Evolutionary conservation across 208 protist genomes (phyloP).

Genomic region (Phytomonas sp.): DNA sequence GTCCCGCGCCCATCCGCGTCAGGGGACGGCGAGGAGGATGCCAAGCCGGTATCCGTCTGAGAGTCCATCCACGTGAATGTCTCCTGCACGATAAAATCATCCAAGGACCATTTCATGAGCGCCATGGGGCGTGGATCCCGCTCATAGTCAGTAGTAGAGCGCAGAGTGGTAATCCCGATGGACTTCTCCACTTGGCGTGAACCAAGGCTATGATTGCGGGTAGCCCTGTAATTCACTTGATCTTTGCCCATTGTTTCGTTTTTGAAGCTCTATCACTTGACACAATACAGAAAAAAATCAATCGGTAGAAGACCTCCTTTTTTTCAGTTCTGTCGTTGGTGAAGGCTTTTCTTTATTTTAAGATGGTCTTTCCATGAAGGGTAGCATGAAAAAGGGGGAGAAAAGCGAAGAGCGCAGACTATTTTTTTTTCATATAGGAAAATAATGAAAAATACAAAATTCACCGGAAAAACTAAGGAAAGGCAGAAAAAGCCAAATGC

Average conservation of each 20-base stretch:
- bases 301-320: not conserved
- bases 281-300: not conserved
- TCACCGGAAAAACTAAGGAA: not conserved
- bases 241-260: slow-evolving; percentile 55
- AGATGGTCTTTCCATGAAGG: not conserved
- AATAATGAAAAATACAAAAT: not conserved
- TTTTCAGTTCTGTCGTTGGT: not conserved
- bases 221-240: slow-evolving; percentile 35
- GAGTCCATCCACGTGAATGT: slow-evolving; percentile 17
- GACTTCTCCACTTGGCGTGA: slow-evolving; percentile 34
- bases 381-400: not conserved
- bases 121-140: slow-evolving; percentile 30
- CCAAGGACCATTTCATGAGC: slow-evolving; percentile 82
- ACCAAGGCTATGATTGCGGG: slow-evolving; percentile 42
- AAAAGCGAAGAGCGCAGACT: slow-evolving; percentile 3
- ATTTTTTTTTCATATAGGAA: slow-evolving; percentile 4
- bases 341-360: not conserved
- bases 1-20: slow-evolving; percentile 1
- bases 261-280: not conserved
- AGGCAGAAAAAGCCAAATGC: not conserved
- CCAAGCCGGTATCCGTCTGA: slow-evolving; percentile 5
- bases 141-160: not conserved
- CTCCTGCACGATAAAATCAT: slow-evolving; percentile 74
- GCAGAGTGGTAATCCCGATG: slow-evolving; percentile 52
- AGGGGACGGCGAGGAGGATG: not conserved